These are phyloP conservation scores for Populus pruinosa DNA, from an alignment of 345 rosid species.

Conservation along the genomic window DNA sequence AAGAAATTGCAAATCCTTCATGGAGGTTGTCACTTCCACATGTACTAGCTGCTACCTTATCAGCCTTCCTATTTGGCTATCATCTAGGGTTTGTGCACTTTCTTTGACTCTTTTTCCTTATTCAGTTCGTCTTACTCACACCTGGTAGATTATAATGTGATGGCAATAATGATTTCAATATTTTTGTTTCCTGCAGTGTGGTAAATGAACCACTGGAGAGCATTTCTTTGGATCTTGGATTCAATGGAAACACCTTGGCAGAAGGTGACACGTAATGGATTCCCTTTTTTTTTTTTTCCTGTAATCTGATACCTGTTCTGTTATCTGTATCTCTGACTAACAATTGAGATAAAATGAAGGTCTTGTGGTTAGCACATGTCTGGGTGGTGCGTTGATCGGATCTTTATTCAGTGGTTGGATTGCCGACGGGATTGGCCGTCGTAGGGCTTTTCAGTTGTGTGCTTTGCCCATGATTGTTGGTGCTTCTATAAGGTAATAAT, in stretches of 20 bases:
- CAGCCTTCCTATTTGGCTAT: slow-evolving; percentile 86
- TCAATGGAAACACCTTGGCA: slow-evolving; percentile 78
- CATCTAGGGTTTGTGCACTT: slow-evolving; percentile 75
- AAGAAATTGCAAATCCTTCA: slow-evolving; percentile 65
- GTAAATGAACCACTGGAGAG: slow-evolving; percentile 96
- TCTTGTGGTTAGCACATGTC: slow-evolving; percentile 88
- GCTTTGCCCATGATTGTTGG: slow-evolving; percentile 91
- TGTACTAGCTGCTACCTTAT: slow-evolving; percentile 75
- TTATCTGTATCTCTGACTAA: neutral
- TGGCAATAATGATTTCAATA: slow-evolving; percentile 1
- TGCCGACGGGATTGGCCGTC: slow-evolving; percentile 82
- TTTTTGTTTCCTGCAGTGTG: slow-evolving; percentile 44
- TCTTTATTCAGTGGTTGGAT: slow-evolving; percentile 79
- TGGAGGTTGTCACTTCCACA: slow-evolving; percentile 82
- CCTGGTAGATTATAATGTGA: neutral
- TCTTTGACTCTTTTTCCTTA: slow-evolving; percentile 8
- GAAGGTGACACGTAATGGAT: slow-evolving; percentile 56
- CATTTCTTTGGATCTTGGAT: slow-evolving; percentile 81
- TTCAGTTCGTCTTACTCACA: neutral
- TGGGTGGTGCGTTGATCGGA: slow-evolving; percentile 83
- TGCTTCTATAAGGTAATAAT: slow-evolving; percentile 65
- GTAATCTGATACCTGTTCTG: neutral
- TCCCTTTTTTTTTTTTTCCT: neutral
- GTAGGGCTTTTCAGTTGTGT: slow-evolving; percentile 83
- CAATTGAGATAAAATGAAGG: slow-evolving; percentile 42